Percentiles rank a stretch among this genome's conserved stretches.
Conservation (phyloP, 2,329 filamentous ascomycete species). For the Beauveria bassiana region DNA sequence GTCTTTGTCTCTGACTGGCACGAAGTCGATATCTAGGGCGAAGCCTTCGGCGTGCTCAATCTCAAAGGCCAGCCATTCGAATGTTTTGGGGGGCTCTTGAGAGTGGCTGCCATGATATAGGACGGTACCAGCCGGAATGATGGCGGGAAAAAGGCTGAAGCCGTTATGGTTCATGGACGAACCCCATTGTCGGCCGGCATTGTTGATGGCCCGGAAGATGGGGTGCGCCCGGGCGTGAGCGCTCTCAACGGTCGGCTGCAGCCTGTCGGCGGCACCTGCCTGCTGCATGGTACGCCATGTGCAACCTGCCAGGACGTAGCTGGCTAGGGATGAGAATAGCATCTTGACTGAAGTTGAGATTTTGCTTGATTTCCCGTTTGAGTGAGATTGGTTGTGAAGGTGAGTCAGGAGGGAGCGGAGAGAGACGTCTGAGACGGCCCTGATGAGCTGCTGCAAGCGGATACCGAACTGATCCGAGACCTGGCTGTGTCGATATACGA, state of each 20-base stretch:
- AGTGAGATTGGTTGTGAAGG: neutral
- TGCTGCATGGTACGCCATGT: neutral
- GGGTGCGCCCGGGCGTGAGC: constrained; percentile 48
- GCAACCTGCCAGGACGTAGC: neutral
- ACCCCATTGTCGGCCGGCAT: constrained; percentile 67
- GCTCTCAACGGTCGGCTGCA: constrained; percentile 13
- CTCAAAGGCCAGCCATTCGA: constrained; percentile 71
- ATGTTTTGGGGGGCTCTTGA: constrained; percentile 38
- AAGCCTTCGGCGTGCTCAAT: constrained; percentile 65
- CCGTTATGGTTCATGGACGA: constrained; percentile 69
- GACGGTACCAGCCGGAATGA: constrained; percentile 54
- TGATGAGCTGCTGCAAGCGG: neutral
- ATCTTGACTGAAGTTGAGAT: neutral
- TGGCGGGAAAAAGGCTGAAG: constrained; percentile 61
- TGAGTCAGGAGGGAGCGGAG: neutral
- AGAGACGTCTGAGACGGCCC: neutral
- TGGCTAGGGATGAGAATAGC: neutral
- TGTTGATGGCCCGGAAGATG: constrained; percentile 67
- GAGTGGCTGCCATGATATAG: constrained; percentile 57
- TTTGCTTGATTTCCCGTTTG: neutral
- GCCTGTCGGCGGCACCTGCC: neutral
- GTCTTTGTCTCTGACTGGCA: neutral
- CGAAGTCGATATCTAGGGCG: constrained; percentile 26
- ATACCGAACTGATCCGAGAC: constrained; percentile 1
- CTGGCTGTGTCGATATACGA: neutral